Conservation (phyloP, 176 grass and related monocot species). For the Rhynchospora tenuis region DNA sequence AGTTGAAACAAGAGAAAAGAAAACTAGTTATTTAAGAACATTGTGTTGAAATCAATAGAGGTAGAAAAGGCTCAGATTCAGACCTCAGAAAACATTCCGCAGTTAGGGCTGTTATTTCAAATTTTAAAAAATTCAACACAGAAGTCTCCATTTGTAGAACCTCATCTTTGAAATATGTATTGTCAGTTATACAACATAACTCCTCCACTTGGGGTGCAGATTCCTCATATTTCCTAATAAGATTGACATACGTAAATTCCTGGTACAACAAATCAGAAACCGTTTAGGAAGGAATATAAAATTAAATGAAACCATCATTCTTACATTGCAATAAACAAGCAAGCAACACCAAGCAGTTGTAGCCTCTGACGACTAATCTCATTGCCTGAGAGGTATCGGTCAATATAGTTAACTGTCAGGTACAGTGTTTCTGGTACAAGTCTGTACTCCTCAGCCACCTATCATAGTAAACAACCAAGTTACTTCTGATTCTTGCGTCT, state of each 20-base stretch:
- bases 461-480: too few relatives aligned
- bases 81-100: constrained; percentile 89
- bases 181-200: constrained; percentile 98
- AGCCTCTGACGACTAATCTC: too few relatives aligned
- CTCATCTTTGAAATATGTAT: constrained; percentile 98
- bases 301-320: constrained; percentile 23
- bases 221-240: constrained; percentile 90
- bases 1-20: constrained; percentile 16
- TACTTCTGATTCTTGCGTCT: too few relatives aligned
- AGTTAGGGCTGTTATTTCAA: constrained; percentile 90
- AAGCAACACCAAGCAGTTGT: too few relatives aligned
- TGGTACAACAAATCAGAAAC: constrained; percentile 1
- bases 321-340: constrained; percentile 62
- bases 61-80: neutral
- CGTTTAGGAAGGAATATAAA: neutral
- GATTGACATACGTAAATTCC: neutral
- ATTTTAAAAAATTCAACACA: constrained; percentile 80
- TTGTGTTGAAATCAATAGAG: neutral
- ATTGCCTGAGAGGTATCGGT: too few relatives aligned
- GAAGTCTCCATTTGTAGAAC: constrained; percentile 96
- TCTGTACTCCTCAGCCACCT: too few relatives aligned
- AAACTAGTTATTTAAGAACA: neutral
- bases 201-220: constrained; percentile 99
- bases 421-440: too few relatives aligned
- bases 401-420: too few relatives aligned